Conservation (phyloP, 805 yeast species). For the Metschnikowia orientalis region DNA sequence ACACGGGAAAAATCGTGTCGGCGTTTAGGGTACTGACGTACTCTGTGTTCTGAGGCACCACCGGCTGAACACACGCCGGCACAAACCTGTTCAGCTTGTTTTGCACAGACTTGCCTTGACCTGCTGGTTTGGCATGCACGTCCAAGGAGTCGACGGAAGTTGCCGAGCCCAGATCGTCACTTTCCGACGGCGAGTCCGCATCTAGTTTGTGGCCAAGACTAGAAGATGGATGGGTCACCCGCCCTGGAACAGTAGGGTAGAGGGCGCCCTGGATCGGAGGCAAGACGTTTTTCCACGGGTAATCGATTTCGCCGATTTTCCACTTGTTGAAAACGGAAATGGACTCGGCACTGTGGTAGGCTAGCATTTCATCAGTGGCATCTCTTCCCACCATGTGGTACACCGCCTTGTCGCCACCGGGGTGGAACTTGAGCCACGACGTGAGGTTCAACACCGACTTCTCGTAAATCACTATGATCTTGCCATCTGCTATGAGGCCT, state of each 20-base stretch:
- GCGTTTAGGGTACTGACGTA: slow-evolving; percentile 34
- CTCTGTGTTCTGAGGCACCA: slow-evolving; percentile 46
- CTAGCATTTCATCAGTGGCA: slow-evolving; percentile 87
- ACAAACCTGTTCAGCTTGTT: slow-evolving; percentile 33
- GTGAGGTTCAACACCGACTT: slow-evolving; percentile 60
- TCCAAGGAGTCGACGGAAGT: slow-evolving; percentile 15
- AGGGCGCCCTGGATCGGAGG: slow-evolving; percentile 89
- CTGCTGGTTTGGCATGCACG: slow-evolving; percentile 1
- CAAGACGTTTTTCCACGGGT: slow-evolving; percentile 65
- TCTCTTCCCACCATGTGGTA: slow-evolving; percentile 83
- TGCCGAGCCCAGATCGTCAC: slow-evolving; percentile 12
- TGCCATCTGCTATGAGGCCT: slow-evolving; percentile 60
- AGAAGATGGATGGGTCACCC: background rate
- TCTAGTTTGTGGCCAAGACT: slow-evolving; percentile 9
- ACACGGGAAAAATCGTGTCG: slow-evolving; percentile 32
- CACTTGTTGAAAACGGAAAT: slow-evolving; percentile 47
- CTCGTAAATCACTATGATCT: slow-evolving; percentile 64
- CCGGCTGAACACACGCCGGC: slow-evolving; percentile 42
- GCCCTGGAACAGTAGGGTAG: slow-evolving; percentile 16
- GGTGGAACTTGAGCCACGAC: slow-evolving; percentile 69
- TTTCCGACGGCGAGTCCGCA: slow-evolving; percentile 5
- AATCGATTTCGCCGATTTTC: slow-evolving; percentile 61
- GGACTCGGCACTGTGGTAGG: slow-evolving; percentile 68
- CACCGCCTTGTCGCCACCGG: slow-evolving; percentile 87
- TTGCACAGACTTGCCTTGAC: slow-evolving; percentile 3